Conservation (phyloP, 768 basidiomycete genomes). For the Termitomyces eurrhizus region DNA sequence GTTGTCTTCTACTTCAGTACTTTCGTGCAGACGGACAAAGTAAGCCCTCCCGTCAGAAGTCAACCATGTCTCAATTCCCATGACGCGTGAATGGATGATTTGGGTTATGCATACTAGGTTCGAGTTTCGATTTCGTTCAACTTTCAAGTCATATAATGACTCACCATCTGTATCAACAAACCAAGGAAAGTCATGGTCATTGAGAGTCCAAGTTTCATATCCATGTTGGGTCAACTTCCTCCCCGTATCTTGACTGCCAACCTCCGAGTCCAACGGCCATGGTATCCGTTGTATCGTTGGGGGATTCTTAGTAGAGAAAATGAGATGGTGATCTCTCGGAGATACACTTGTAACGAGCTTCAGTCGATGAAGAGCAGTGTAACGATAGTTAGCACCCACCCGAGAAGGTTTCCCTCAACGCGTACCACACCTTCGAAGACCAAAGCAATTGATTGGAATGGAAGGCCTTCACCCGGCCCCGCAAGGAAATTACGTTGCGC, state of each 20-base stretch:
- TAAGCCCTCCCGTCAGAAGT: constrained; percentile 84
- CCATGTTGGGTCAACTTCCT: constrained; percentile 30
- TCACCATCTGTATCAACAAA: constrained; percentile 70
- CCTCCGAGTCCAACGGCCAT: constrained; percentile 60
- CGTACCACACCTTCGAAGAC: constrained; percentile 80
- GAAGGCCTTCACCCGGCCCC: constrained; percentile 76
- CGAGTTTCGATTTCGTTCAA: background rate
- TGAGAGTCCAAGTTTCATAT: constrained; percentile 71
- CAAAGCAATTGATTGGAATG: constrained; percentile 63
- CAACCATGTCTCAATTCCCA: constrained; percentile 76
- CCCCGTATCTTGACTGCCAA: constrained; percentile 27
- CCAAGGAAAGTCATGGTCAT: constrained; percentile 69
- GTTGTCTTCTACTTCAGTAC: constrained; percentile 20
- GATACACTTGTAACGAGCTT: constrained; percentile 52
- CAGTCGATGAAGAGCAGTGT: background rate
- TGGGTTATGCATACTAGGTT: constrained; percentile 57
- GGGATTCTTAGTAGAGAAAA: constrained; percentile 73
- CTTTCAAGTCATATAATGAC: constrained; percentile 11
- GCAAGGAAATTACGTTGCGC: constrained; percentile 68
- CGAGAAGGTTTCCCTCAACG: constrained; percentile 69
- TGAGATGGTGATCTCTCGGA: constrained; percentile 61
- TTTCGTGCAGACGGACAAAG: constrained; percentile 62
- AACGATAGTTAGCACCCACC: constrained; percentile 35
- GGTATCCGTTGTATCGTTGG: constrained; percentile 81
- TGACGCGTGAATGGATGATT: constrained; percentile 54